Evolutionary conservation across 805 yeast species (phyloP), one percentile per base, ranked within the genome.

Genomic region (Martiniozyma abietophila): DNA sequence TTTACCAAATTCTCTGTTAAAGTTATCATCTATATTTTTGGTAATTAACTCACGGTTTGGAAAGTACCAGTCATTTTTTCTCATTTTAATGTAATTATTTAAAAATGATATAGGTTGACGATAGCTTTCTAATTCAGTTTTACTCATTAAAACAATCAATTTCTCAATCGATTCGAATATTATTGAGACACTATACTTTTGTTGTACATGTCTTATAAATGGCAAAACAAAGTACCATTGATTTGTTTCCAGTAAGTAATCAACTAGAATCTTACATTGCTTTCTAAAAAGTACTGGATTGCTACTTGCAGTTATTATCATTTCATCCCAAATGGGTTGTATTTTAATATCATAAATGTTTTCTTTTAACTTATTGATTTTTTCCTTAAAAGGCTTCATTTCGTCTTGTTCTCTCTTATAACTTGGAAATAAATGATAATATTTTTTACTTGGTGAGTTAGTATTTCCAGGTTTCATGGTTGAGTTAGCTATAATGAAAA

Each of bases 151-250:
- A n/a, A n/a, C n/a, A n/a, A n/a, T n/a, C n/a, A n/a, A n/a, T n/a
- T n/a, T n/a, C n/a, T n/a, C n/a, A n/a, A n/a, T n/a, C 8, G 23
- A 12, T 9, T 10, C 14, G 16, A 28, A 36, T 22, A 19, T 18
- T 17, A 36, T 19, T 15, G 27, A 15, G 9, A 35, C 12, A 9
- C 18, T 19, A 25, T 34, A 21, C 3, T 17, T 19, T 4, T 24
- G 17, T 18, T 33, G 23, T 2, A 38, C 4, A 12, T 27, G 33
- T 11, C 32, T n/a, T 11, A 34, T 33, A 22, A 30, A 30, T 17
- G 42, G 25, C 6, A 41, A 14, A 11, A 39, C 32, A 18, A 38
- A 32, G n/a, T 35, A 22, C 17, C 16, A 27, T 21, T 35, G 12
- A n/a, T 22, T 12, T 4, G 25, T n/a, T 17, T 29, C 23, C 15